Evolutionary conservation across 2,329 filamentous ascomycete genomes (phyloP), one percentile per base, ranked within the genome.

Genomic region (Hypoxylon sp.): DNA sequence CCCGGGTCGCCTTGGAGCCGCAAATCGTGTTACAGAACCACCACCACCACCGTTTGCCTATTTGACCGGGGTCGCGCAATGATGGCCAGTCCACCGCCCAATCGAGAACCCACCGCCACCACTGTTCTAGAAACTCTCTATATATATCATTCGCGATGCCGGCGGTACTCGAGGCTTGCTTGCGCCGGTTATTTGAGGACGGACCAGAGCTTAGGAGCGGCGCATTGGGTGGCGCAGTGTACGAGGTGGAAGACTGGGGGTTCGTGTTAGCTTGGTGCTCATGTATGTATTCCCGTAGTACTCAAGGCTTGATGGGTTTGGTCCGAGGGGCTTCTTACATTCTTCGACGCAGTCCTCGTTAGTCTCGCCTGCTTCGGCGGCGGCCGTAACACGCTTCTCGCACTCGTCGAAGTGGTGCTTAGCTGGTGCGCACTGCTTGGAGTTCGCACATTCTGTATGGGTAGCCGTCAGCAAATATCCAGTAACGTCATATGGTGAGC

Each of bases 341-440:
- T 99, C 96, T 87, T 99, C 96, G 74, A 98, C 93, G 78, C 96
- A 99, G 86, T 98, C 94, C 88, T 99, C 96, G 78, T 92, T 90
- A 76, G 90, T 85, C 61, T 85, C 90, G 75, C 91, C 89, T 72
- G 91, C 87, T 75, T 91, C 88, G 78, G 93, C 89, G 73, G 82
- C 80, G 66, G 78, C 78, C 68, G 90, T 93, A 75, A 99, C 96
- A 77, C 96, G 94, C 89, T 97, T 94, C 76, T 95, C 94, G 82
- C 96, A 99, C 85, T 98, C 93, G 74, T 98, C 95, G 82, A 92
- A 98, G 88, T 99, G 96, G 87, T 98, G 95, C 90, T 98, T 99
- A 79, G 89, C 88, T 66, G 91, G 90, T 69, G 91, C 87, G 84
- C 96, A 99, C 82, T 92, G 86, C 81, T 91, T 87, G 72, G 94